Evolutionary conservation across 1,284 basidiomycete genomes (phyloP).

Genomic region (Ustilago trichophora): DNA sequence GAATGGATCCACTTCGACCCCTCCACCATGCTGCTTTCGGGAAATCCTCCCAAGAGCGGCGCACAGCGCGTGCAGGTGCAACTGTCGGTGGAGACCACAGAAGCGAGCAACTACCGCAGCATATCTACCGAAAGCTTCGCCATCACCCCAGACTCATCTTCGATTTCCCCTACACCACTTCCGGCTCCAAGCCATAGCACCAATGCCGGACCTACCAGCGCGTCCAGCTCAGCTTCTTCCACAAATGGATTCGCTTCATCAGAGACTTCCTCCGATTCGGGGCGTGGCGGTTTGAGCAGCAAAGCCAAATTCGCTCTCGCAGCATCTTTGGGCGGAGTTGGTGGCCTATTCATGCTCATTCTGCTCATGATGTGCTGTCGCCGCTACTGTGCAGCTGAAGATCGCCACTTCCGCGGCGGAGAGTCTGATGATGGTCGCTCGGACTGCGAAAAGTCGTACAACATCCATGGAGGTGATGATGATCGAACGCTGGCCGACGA

Average conservation of each 20-base stretch:
- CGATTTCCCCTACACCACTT: conserved; percentile 13
- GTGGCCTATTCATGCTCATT: conserved; percentile 51
- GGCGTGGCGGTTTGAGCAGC: conserved; percentile 27
- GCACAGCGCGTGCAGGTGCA: conserved; percentile 12
- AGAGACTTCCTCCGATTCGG: conserved; percentile 5
- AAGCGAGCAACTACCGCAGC: background rate
- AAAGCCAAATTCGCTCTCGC: conserved; percentile 49
- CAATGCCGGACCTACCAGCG: too few species aligned
- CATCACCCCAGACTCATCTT: conserved; percentile 9
- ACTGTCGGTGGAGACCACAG: conserved; percentile 14
- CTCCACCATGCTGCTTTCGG: conserved; percentile 65
- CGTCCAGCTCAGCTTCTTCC: too few species aligned
- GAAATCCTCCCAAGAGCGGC: conserved; percentile 38
- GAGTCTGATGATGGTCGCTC: conserved; percentile 15
- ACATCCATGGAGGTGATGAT: conserved; percentile 9
- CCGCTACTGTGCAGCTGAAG: conserved; percentile 47
- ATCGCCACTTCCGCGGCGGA: conserved; percentile 32
- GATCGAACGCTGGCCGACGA: conserved; percentile 51
- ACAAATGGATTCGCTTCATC: conserved; percentile 16
- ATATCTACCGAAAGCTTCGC: conserved; percentile 13
- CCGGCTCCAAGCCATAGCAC: conserved; percentile 5
- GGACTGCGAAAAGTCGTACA: conserved; percentile 28
- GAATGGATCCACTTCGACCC: conserved; percentile 68
- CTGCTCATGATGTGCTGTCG: conserved; percentile 55
- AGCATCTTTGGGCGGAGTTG: conserved; percentile 46